Percentiles rank a stretch among this genome's conserved stretches.
Conservation (phyloP, 1,284 basidiomycete genomes). For the Gymnopus androsaceus region DNA sequence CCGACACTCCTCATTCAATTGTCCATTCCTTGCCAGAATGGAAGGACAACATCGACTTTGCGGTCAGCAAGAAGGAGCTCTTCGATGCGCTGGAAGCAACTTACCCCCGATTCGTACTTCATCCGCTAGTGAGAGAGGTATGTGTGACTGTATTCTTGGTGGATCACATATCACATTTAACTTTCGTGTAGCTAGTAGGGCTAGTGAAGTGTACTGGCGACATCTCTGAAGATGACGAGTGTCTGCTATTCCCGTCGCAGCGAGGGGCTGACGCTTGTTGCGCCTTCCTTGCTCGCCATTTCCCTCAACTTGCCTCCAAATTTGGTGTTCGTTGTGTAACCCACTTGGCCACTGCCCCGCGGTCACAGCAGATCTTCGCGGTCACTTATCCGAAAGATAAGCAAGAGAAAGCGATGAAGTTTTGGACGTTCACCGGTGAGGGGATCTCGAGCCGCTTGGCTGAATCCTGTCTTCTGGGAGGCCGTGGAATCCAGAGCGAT, state of each 20-base stretch:
- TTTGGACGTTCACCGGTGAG: conserved; percentile 12
- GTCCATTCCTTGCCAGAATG: conserved; percentile 6
- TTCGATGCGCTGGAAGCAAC: background rate
- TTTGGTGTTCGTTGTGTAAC: conserved; percentile 12
- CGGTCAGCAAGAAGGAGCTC: background rate
- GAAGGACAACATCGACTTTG: conserved; percentile 6
- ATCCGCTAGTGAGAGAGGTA: conserved; percentile 4
- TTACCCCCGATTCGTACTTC: conserved; percentile 13
- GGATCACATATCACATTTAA: background rate
- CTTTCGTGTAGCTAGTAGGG: background rate
- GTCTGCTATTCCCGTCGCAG: conserved; percentile 7
- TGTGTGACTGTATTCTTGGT: background rate
- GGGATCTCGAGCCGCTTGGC: conserved; percentile 11
- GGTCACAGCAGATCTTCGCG: conserved; percentile 16
- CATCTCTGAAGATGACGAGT: background rate
- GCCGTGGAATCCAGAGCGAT: background rate
- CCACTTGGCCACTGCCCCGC: conserved; percentile 14
- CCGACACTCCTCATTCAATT: conserved; percentile 7
- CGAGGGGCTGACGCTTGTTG: background rate
- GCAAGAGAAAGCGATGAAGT: conserved; percentile 11
- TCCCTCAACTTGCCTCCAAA: background rate
- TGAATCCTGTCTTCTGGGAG: background rate
- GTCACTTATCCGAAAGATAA: conserved; percentile 14
- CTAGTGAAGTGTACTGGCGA: background rate
- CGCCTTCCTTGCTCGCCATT: conserved; percentile 1